Evolutionary conservation across 768 basidiomycete species (phyloP).

Genomic region (Dendrothele bispora): DNA sequence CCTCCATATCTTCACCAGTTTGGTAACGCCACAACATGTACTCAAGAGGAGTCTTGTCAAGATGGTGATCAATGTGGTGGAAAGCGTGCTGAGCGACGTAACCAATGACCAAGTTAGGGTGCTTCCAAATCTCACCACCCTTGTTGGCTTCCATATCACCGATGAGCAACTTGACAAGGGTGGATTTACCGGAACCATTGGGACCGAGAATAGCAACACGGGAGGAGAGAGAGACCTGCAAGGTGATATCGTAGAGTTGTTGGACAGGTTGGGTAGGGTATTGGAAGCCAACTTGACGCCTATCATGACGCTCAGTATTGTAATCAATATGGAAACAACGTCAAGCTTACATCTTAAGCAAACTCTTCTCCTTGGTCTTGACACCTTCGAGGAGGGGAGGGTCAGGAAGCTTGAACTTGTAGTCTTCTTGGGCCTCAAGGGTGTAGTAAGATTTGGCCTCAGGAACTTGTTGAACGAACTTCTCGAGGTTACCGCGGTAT

Average conservation of each 20-base stretch:
- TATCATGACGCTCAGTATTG: constrained; percentile 8
- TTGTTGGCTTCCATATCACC: constrained; percentile 96
- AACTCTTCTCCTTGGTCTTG: constrained; percentile 98
- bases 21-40: constrained; percentile 99
- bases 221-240: constrained; percentile 96
- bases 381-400: constrained; percentile 98
- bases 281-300: constrained; percentile 94
- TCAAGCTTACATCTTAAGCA: constrained; percentile 78
- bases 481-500: constrained; percentile 94
- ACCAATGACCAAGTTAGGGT: constrained; percentile 98
- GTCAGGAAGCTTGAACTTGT: constrained; percentile 97
- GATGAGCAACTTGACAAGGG: constrained; percentile 94
- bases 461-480: constrained; percentile 90
- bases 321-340: constrained; percentile 2
- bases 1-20: constrained; percentile 98
- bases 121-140: constrained; percentile 98
- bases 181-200: constrained; percentile 98
- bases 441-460: constrained; percentile 99
- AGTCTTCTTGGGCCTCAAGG: constrained; percentile 93
- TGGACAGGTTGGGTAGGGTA: constrained; percentile 85
- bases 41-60: constrained; percentile 98
- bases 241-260: constrained; percentile 91
- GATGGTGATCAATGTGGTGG: constrained; percentile 98
- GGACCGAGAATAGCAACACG: constrained; percentile 98
- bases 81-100: constrained; percentile 99